A percentile compares a stretch with the other conserved stretches of the same genome.
Conservation (phyloP, 75 land plant genomes). For the Pinus taeda region DNA sequence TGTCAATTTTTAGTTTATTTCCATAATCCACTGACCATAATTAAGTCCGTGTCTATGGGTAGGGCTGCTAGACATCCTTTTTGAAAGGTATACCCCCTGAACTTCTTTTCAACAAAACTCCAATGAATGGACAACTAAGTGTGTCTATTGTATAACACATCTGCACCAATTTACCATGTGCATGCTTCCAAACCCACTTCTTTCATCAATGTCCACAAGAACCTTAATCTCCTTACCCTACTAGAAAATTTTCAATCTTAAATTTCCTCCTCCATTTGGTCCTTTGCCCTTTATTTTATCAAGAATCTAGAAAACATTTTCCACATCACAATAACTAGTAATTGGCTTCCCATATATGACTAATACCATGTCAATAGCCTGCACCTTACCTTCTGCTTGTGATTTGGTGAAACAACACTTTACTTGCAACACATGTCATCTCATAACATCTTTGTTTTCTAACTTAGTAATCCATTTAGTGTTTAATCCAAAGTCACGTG, state of each 20-base stretch:
- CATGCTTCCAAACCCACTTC: conserved; percentile 87
- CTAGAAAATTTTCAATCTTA: conserved; percentile 73
- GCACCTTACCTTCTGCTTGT: conserved; percentile 62
- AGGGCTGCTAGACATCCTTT: too few species aligned
- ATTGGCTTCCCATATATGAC: conserved; percentile 77
- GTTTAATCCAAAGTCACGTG: conserved; percentile 80
- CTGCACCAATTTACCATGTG: conserved; percentile 93
- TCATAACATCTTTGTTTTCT: conserved; percentile 76
- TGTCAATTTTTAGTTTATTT: too few species aligned
- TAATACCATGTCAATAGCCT: conserved; percentile 88
- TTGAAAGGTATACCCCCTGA: too few species aligned
- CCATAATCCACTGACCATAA: too few species aligned
- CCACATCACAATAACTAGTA: conserved; percentile 83
- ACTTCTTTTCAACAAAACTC: too few species aligned
- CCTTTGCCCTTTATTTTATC: conserved; percentile 11
- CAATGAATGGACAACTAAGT: too few species aligned
- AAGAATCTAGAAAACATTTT: conserved; percentile 59
- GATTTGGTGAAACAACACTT: conserved; percentile 95
- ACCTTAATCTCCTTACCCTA: conserved; percentile 75
- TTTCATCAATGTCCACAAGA: conserved; percentile 77
- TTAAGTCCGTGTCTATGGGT: too few species aligned
- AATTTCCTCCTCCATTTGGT: conserved; percentile 18
- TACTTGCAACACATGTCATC: conserved; percentile 83
- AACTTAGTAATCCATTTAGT: conserved; percentile 84
- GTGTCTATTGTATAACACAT: conserved; percentile 67